Evolutionary conservation across 345 rosid species (phyloP), one percentile per base, ranked within the genome.

Genomic region (Sonneratia alba): DNA sequence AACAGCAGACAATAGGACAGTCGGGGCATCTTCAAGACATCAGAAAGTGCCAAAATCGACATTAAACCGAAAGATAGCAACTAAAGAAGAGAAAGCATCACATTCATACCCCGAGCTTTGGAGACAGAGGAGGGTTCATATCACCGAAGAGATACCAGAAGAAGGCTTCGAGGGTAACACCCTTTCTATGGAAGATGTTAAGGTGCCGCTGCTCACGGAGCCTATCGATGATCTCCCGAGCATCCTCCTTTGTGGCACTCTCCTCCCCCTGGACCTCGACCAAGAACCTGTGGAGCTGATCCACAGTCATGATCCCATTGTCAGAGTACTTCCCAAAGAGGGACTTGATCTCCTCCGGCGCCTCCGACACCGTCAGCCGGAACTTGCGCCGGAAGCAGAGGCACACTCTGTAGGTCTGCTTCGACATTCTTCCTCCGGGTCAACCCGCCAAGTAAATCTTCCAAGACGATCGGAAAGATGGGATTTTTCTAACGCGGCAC

Each of bases 321-420:
- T 66, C 76, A 12, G 93, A 80, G 80, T 75, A 85, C 6, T 10
- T 3, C 3, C 69, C n/a, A 65, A 86, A 86, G n/a, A 79, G 76
- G 47, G 19, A 3, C 73, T 70, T 76, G 57, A 88, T 73, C 16
- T 77, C 86, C 32, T 36, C 56, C 34, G 93, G 89, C 53, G 85
- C 83, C 72, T 80, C 88, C 9, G 78, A 70, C 27, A 38, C 75
- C 34, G 80, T 74, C 56, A 72, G 65, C 79, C 79, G 74, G 81
- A 86, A 88, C 72, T 76, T 77, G 77, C 89, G 79, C 78, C 81
- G 80, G 81, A 83, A 85, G 77, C 88, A 82, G 77, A 85, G 79
- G 81, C 89, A 88, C 62, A 78, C 81, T 70, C 62, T 79, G 87
- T 79, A 86, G 48, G 82, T 71, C 79, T 81, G 82, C 72, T 69